These are phyloP conservation scores for Diaporthe sp. DNA, from an alignment of 2,329 filamentous ascomycete species.

Conservation along the genomic window DNA sequence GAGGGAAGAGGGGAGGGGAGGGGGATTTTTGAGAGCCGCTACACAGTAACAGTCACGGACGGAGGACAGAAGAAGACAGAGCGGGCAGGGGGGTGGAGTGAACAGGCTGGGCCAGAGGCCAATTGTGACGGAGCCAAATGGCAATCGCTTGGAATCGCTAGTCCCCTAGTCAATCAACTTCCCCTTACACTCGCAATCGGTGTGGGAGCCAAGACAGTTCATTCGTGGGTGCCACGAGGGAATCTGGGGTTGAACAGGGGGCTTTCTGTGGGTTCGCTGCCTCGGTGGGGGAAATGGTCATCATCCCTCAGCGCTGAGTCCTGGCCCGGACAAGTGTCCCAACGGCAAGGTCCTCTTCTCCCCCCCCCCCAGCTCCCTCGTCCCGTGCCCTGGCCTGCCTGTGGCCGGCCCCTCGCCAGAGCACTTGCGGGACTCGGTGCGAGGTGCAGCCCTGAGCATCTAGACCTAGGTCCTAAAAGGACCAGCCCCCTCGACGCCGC, in stretches of 20 bases:
- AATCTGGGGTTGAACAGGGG: slow-evolving; percentile 42
- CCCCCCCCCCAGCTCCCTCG: not conserved
- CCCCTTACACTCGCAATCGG: slow-evolving; percentile 32
- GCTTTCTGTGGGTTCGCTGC: slow-evolving; percentile 12
- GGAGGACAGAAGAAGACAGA: slow-evolving; percentile 26
- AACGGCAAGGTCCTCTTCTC: not conserved
- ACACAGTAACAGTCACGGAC: slow-evolving; percentile 27
- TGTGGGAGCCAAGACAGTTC: slow-evolving; percentile 38
- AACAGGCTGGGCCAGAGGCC: slow-evolving; percentile 17
- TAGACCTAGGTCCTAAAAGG: slow-evolving; percentile 8
- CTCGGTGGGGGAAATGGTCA: slow-evolving; percentile 33
- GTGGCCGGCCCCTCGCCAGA: not conserved
- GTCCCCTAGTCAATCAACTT: slow-evolving; percentile 31
- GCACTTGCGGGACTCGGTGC: not conserved
- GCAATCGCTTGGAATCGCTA: slow-evolving; percentile 21
- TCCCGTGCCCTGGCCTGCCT: slow-evolving; percentile 17
- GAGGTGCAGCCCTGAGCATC: not conserved
- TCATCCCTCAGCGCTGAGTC: slow-evolving; percentile 5
- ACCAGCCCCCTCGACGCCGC: slow-evolving; percentile 9
- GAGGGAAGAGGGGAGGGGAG: slow-evolving; percentile 12
- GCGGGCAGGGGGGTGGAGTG: slow-evolving; percentile 26
- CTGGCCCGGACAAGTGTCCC: slow-evolving; percentile 12
- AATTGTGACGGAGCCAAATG: slow-evolving; percentile 28
- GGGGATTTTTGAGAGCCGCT: slow-evolving; percentile 9
- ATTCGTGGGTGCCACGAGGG: slow-evolving; percentile 39